Base-by-base conservation (phyloP, 148 eudicot species). In the Limonium bicolor region DNA sequence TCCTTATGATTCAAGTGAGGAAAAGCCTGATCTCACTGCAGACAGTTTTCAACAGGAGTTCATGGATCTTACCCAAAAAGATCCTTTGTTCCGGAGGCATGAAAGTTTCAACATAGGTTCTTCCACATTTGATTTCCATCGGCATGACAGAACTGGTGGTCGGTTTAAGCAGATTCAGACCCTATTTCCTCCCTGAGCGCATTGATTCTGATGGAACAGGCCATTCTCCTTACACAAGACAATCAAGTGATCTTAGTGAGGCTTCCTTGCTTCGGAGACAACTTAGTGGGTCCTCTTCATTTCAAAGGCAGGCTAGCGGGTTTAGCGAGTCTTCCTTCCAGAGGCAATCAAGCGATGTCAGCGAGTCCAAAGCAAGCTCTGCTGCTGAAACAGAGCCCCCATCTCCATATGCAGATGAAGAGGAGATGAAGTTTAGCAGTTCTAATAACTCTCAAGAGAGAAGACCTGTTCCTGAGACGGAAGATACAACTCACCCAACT, bases 1-100 rank as follows among this genome's bases (percentile, higher is more conserved):
- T 59, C 82, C 93, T 56, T 77, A 77, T 63, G 93, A 82, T 54
- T 77, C 93, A 2, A 72, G 74, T 42, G 93, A 82, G 58, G 93
- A 82, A 60, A 82, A 82, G 66, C 82, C 86, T 33, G 77, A 82
- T 61, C 69, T 80, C 10, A 58, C 52, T 44, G 79, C 55, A 8
- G 93, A 77, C 41, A 56, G 64, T 51, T 74, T 82, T 34, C 69
- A 77, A 42, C 64, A 74, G 56, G 93, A 82, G 46, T 71, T 74
- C 46, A 48, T 37, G 43, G 43, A 55, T 44, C 50, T 62, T 34
- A 56, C 62, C 50, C 59, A 58, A 44, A 76, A 66, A 48, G 92
- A 76, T 43, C 54, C 76, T 0, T 11, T 74, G 7, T 82, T 77
- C 44, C 63, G 75, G 27, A 82, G 93, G 58, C 73, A 71, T 37